Percentiles rank a stretch among this genome's conserved stretches.
Evolutionary conservation across 225 moss, liverwort and hornwort species (phyloP).

Genomic region (Polytrichum commune): DNA sequence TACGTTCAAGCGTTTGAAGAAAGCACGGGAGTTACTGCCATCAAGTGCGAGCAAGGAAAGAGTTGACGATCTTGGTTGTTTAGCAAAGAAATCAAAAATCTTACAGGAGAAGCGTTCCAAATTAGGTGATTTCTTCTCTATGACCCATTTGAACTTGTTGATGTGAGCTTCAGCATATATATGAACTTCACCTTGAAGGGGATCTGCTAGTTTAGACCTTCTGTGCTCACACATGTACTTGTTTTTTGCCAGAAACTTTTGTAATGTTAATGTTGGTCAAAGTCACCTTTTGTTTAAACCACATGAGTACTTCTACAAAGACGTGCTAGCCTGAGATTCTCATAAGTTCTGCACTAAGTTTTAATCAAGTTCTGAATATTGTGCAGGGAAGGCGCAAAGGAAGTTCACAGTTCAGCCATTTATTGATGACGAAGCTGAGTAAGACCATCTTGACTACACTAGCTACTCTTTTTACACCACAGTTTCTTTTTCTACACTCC

Average conservation of each 20-base stretch:
- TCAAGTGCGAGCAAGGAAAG: constrained; percentile 27
- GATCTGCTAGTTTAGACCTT: too few relatives aligned
- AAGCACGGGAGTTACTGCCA: constrained; percentile 51
- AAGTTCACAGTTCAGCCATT: constrained; percentile 56
- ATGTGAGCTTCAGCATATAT: too few relatives aligned
- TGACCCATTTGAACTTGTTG: too few relatives aligned
- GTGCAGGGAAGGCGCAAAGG: constrained; percentile 53
- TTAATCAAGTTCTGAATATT: constrained; percentile 12
- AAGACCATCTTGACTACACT: constrained; percentile 17
- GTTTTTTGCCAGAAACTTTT: too few relatives aligned
- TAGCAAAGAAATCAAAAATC: constrained; percentile 12
- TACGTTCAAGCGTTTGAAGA: constrained; percentile 58
- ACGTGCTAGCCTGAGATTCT: too few relatives aligned
- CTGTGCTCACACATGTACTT: too few relatives aligned
- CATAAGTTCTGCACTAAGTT: too few relatives aligned
- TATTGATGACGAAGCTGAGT: constrained; percentile 96
- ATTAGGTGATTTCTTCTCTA: constrained; percentile 19
- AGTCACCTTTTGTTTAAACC: too few relatives aligned
- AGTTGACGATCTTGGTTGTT: constrained; percentile 10
- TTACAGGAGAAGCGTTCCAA: constrained; percentile 29
- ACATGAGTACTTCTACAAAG: too few relatives aligned
- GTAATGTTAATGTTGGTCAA: too few relatives aligned
- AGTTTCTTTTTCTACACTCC: neutral
- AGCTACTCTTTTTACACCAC: neutral
- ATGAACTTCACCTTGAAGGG: too few relatives aligned